These are phyloP conservation scores for Panicum miliaceum DNA, from an alignment of 176 grass and related monocot genomes.

Conservation along the genomic window DNA sequence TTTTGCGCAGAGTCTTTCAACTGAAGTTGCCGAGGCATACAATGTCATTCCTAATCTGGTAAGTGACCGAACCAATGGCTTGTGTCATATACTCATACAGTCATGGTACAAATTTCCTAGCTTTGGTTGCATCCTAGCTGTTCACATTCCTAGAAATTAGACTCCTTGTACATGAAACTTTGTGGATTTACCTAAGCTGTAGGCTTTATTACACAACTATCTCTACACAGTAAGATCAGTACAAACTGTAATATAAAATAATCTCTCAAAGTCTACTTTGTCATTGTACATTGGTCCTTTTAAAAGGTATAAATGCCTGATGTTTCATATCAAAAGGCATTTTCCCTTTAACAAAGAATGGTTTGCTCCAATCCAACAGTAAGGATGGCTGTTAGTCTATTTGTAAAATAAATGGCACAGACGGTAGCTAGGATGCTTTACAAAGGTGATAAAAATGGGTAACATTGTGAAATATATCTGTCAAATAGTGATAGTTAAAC, in stretches of 20 bases:
- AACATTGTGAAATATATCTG: background rate
- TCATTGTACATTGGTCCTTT: background rate
- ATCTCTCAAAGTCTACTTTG: background rate
- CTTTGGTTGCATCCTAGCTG: constrained; percentile 9
- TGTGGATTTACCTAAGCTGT: constrained; percentile 27
- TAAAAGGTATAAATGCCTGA: background rate
- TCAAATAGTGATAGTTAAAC: constrained; percentile 30
- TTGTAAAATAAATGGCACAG: constrained; percentile 15
- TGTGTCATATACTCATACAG: background rate
- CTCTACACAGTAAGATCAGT: constrained; percentile 10
- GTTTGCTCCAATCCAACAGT: background rate
- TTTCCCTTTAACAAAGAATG: constrained; percentile 18
- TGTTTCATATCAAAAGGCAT: background rate
- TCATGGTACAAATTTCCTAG: constrained; percentile 17
- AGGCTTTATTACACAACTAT: constrained; percentile 3
- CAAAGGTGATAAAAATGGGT: background rate
- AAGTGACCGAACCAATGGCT: constrained; percentile 39
- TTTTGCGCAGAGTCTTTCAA: constrained; percentile 71
- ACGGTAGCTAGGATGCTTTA: background rate
- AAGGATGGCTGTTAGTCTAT: background rate
- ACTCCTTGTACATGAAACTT: constrained; percentile 18
- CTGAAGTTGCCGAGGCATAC: constrained; percentile 82
- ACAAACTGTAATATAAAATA: constrained; percentile 7
- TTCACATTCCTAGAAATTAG: constrained; percentile 27
- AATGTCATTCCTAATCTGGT: constrained; percentile 91